Base-by-base conservation (phyloP, 139 green algal species). In the Picochlorum sp. region DNA sequence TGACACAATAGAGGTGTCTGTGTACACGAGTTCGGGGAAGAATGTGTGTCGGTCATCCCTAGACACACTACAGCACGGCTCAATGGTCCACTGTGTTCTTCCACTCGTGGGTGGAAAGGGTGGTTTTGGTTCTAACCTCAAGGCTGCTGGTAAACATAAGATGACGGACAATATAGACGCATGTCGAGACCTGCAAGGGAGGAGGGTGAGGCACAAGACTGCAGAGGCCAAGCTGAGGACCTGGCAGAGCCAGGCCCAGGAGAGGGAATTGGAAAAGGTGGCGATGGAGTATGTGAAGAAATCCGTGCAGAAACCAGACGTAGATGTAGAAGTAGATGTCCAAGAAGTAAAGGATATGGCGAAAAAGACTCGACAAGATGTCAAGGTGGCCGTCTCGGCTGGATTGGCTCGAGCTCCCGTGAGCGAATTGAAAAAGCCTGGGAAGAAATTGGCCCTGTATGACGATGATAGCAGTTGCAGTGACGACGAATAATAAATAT, bases 71-170 rank as follows among this genome's bases (percentile, higher is more conserved):
- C 24, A 23, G 13, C 21, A 58, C 75, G 91, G 96, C 80, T 91
- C 86, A n/a, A 97, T 90, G 2, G 83, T 98, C 20, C 91, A 97
- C 77, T 65, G 97, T 77, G 91, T 97, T 73, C 83, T 98, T 55
- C 86, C 90, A 24, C 84, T 99, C 67, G 83, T 88, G 49, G 90
- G 90, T 58, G 90, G 90, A 71, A 99, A 98, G 76, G 92, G 92
- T 9, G 92, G 92, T 38, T 98, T 98, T 75, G 92, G 92, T 0
- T 86, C 92, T 2, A 70, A 95, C 70, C 81, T 98, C 60, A 81
- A 92, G n/a, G 87, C 81, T 14, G 83, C 89, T n/a, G 90, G 86
- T 18, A 77, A 86, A 14, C 85, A 82, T 3, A 88, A 90, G 58
- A 70, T 89, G 16, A 94, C 85, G 7, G 86, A 81, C 64, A 97